Percentiles rank a stretch among this genome's conserved stretches.
Conservation (phyloP, 441 rosid genomes). For the Lepidium campestre region DNA sequence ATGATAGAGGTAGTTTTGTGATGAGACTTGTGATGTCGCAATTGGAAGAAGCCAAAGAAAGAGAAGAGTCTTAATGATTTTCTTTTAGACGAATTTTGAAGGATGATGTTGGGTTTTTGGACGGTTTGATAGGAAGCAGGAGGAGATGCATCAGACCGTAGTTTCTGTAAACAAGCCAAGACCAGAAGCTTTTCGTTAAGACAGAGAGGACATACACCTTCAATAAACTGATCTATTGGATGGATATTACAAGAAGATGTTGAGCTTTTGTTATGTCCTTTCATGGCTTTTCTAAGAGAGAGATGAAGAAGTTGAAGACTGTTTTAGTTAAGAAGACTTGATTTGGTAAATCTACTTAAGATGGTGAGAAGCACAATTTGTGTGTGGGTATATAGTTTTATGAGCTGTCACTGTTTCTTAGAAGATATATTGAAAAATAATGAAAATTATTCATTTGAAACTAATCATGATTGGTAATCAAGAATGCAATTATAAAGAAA, state of each 20-base stretch:
- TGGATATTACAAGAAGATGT: conserved; percentile 56
- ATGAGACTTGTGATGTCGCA: conserved; percentile 34
- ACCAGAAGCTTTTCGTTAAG: conserved; percentile 67
- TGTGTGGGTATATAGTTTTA: background rate
- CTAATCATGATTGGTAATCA: background rate
- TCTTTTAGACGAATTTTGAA: background rate
- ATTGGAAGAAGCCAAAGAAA: conserved; percentile 43
- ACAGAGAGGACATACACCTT: conserved; percentile 73
- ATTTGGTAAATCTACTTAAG: background rate
- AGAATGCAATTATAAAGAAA: background rate
- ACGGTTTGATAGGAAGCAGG: background rate
- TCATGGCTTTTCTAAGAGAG: conserved; percentile 28
- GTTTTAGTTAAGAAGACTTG: background rate
- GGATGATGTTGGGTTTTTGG: background rate
- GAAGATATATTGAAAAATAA: background rate
- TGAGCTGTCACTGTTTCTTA: conserved; percentile 4
- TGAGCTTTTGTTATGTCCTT: conserved; percentile 41
- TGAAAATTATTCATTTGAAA: background rate
- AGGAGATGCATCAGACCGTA: conserved; percentile 3
- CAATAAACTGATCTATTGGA: conserved; percentile 37
- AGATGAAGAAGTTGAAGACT: conserved; percentile 4
- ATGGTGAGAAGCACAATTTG: conserved; percentile 14
- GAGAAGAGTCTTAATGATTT: conserved; percentile 37
- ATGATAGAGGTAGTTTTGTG: conserved; percentile 28
- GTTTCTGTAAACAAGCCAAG: conserved; percentile 50